Evolutionary conservation across 495 filamentous ascomycete genomes (phyloP).

Genomic region (Annulohypoxylon moriforme): DNA sequence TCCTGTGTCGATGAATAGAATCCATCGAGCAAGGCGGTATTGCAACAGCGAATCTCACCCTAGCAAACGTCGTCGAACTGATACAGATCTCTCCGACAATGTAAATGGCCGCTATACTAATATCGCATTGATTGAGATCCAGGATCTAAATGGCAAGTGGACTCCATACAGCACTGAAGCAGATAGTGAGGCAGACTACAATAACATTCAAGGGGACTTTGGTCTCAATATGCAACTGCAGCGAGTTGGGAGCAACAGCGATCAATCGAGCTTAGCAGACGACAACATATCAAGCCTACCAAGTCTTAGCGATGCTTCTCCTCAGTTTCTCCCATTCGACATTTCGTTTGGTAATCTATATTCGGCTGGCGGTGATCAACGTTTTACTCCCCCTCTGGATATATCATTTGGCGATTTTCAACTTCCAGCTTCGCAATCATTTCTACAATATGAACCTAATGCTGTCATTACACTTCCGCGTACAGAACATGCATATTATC

Average conservation of each 20-base stretch:
- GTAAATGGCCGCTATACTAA: neutral
- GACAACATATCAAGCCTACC: neutral
- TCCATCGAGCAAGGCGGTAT: constrained; percentile 26
- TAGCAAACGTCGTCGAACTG: constrained; percentile 11
- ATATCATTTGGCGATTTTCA: neutral
- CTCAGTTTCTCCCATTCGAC: neutral
- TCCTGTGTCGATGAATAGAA: constrained; percentile 8
- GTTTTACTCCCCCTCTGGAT: neutral
- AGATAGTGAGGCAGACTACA: neutral
- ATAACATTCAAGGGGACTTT: neutral
- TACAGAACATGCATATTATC: neutral
- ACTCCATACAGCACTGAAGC: neutral
- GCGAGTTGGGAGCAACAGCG: neutral
- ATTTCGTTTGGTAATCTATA: neutral
- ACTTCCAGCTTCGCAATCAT: neutral
- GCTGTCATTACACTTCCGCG: neutral
- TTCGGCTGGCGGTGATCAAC: neutral
- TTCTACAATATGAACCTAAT: neutral
- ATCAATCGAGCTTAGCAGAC: neutral
- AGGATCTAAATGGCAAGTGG: constrained; percentile 14
- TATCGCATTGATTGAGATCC: constrained; percentile 20
- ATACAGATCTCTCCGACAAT: neutral
- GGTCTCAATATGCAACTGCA: no score
- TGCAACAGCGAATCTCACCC: neutral
- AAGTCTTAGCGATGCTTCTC: neutral